phyloP scores from a whole-genome alignment of 208 protist species.

The Trypanosoma caninum region DNA sequence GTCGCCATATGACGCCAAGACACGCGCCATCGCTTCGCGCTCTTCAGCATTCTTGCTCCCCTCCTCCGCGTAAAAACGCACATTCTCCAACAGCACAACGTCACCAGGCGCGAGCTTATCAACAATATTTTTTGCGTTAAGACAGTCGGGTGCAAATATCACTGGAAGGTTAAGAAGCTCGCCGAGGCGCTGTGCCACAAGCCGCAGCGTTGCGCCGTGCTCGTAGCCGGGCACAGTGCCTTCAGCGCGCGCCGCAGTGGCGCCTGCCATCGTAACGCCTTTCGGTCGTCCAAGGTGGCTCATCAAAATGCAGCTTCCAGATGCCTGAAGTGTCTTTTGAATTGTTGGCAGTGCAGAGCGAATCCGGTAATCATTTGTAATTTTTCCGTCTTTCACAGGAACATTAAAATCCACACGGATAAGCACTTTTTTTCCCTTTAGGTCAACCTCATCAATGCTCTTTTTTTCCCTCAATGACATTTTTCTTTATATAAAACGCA shows the following conservation, averaged over 20 bases:
- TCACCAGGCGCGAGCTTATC: conserved; percentile 55
- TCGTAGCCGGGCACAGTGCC: conserved; percentile 33
- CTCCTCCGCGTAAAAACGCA: too few relatives aligned
- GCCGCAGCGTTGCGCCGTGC: conserved; percentile 59
- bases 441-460: conserved; percentile 60
- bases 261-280: conserved; percentile 34
- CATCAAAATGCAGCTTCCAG: conserved; percentile 60
- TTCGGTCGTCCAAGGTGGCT: conserved; percentile 95
- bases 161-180: conserved; percentile 48
- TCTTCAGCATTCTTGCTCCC: conserved; percentile 85
- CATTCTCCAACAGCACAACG: conserved; percentile 97
- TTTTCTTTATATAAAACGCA: neutral
- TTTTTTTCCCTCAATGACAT: conserved; percentile 71
- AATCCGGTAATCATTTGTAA: conserved; percentile 96
- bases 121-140: conserved; percentile 17
- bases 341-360: conserved; percentile 94
- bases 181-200: conserved; percentile 71
- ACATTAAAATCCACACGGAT: conserved; percentile 98
- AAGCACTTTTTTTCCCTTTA: conserved; percentile 95
- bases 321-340: conserved; percentile 37
- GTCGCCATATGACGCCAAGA: conserved; percentile 94
- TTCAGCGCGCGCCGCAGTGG: neutral
- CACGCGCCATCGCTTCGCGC: conserved; percentile 79
- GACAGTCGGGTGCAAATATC: conserved; percentile 29
- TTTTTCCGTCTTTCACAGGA: conserved; percentile 93